Base-by-base conservation (phyloP, 1,139 yeast species). In the Taphrina confusa region DNA sequence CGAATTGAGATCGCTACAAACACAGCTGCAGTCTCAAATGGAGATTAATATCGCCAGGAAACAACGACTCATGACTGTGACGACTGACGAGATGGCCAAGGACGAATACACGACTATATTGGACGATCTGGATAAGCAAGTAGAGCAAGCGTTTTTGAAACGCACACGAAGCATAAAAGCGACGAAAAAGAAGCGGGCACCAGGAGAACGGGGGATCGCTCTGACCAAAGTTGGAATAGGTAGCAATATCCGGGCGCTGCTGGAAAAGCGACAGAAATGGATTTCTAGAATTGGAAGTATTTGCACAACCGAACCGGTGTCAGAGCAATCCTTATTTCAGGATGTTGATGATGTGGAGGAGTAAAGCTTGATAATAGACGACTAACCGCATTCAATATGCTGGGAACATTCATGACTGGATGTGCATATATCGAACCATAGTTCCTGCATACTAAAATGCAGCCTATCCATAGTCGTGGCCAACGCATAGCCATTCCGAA, bases 41-140 rank as follows among this genome's bases (percentile, higher is more conserved):
- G 76, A 75, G 28, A 76, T 82, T 61, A 92, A 94, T 70, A 80
- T 83, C 63, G 81, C 80, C 62, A 78, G 91, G 64, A 87, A 87
- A 70, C 80, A 82, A 65, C 75, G 77, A 47, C 72, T 94, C 55
- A 74, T 84, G 27, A 95, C 96, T 0, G 68, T 85, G 0, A 80
- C 91, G n/a, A 92, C 90, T 68, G 95, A 87, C 64, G 95, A 88
- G 68, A 78, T 94, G 68, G 97, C 97, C 25, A 92, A 92, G 82
- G 97, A 92, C 71, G 98, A 94, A 71, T 94, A 89, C 71, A 77
- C 84, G 61, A 87, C 94, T 12, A 90, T 94, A 60, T 74, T 91
- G 64, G 97, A 92, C 62, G 97, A 92, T 70, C 77, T 94, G 66
- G 97, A 94, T 71, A 92, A 91, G 70, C 98, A 94, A 73, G 92